These are phyloP conservation scores for Staphylotrichum longicolle DNA, from an alignment of 495 filamentous ascomycete species.

Conservation along the genomic window DNA sequence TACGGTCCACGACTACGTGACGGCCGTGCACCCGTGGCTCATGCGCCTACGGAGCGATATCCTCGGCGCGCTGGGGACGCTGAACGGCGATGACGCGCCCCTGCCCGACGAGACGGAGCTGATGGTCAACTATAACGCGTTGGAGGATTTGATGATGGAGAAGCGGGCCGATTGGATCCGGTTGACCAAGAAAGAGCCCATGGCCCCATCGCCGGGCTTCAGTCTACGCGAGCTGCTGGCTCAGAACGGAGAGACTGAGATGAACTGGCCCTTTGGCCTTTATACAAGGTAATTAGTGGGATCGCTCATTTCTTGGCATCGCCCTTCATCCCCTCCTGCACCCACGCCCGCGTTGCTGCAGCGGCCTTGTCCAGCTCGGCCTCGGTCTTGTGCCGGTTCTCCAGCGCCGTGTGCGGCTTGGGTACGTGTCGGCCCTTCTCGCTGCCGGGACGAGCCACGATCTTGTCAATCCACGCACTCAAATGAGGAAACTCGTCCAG, in stretches of 20 bases:
- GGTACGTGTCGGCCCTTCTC: slow-evolving; percentile 83
- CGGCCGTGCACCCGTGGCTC: slow-evolving; percentile 4
- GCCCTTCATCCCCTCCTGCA: slow-evolving; percentile 61
- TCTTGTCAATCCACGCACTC: slow-evolving; percentile 62
- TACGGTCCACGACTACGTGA: slow-evolving; percentile 4
- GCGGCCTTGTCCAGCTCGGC: slow-evolving; percentile 54
- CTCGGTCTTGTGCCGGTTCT: slow-evolving; percentile 39
- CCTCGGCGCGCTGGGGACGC: slow-evolving; percentile 8
- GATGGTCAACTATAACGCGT: slow-evolving; percentile 1
- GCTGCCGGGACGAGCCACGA: slow-evolving; percentile 64
- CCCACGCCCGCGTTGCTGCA: slow-evolving; percentile 53
- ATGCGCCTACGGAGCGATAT: neutral
- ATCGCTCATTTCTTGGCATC: slow-evolving; percentile 59
- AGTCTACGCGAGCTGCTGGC: too few relatives aligned
- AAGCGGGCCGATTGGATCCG: slow-evolving; percentile 1
- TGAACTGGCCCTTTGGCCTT: too few relatives aligned
- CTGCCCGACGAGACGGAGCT: slow-evolving; percentile 4
- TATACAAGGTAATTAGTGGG: too few relatives aligned
- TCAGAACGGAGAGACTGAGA: too few relatives aligned
- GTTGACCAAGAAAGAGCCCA: neutral
- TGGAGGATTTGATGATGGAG: slow-evolving; percentile 1
- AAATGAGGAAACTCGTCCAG: slow-evolving; percentile 72
- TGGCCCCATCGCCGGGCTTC: too few relatives aligned
- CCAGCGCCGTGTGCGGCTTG: slow-evolving; percentile 59
- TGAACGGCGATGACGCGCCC: neutral